phyloP scores from a whole-genome alignment of 2,329 filamentous ascomycete genomes.

The Coniochaeta pulveracea region DNA sequence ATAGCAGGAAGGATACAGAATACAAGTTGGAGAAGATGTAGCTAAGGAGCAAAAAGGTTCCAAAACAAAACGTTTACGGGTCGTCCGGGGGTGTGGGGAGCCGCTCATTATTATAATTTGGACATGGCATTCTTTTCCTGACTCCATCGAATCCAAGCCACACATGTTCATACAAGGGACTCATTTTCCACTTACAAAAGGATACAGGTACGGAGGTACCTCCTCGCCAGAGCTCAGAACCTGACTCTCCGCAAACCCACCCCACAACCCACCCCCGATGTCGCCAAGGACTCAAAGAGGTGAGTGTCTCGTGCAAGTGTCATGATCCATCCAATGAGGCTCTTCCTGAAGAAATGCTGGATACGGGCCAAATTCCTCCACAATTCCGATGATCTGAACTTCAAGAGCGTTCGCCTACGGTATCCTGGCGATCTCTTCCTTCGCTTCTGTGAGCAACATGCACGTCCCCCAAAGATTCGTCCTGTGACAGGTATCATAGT shows the following conservation, averaged over 20 bases:
- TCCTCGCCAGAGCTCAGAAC: background rate
- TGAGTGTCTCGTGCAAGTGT: too few species aligned
- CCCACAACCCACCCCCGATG: background rate
- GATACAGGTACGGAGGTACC: background rate
- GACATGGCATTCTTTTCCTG: constrained; percentile 4
- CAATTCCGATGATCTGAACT: too few species aligned
- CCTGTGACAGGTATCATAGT: background rate
- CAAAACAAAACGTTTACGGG: background rate
- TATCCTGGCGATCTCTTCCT: background rate
- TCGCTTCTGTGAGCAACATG: background rate
- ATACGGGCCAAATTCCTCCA: too few species aligned
- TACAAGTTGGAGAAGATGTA: constrained; percentile 1
- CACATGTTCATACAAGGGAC: too few species aligned
- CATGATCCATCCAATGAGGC: too few species aligned
- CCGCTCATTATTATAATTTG: constrained; percentile 4
- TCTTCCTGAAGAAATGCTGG: too few species aligned
- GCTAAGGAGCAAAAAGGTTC: background rate
- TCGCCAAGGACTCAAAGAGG: too few species aligned
- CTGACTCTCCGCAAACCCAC: background rate
- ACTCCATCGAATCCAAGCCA: too few species aligned
- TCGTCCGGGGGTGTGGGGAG: background rate
- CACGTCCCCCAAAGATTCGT: background rate
- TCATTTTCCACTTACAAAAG: background rate
- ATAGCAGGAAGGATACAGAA: constrained; percentile 1
- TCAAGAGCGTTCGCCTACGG: too few species aligned